Percentiles rank a stretch among this genome's conserved stretches.
These are phyloP conservation scores for Aspergillus avenaceus DNA, from an alignment of 495 filamentous ascomycete species.

Conservation along the genomic window DNA sequence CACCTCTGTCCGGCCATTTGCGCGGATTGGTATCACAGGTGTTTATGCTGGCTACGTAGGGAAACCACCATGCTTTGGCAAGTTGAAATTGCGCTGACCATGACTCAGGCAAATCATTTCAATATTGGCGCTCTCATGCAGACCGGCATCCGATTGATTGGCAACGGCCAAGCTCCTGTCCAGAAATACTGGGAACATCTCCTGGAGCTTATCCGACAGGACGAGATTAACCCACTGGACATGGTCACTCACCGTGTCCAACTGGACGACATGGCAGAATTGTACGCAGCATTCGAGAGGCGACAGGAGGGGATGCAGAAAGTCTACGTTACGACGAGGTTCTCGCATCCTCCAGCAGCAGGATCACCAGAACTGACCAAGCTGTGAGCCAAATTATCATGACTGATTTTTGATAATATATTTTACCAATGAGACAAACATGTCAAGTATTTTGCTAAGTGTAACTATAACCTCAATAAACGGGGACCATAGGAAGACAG, in stretches of 20 bases:
- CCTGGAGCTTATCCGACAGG: conserved; percentile 60
- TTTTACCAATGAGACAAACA: background rate
- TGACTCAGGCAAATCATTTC: conserved; percentile 68
- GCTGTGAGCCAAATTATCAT: conserved; percentile 8
- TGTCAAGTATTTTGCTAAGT: background rate
- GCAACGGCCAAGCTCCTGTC: conserved; percentile 82
- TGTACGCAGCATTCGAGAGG: conserved; percentile 69
- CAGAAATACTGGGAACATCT: conserved; percentile 80
- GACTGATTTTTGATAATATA: no score
- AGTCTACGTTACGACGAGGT: conserved; percentile 65
- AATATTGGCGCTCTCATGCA: conserved; percentile 86
- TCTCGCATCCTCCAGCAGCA: conserved; percentile 50
- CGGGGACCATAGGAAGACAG: background rate
- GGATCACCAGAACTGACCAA: conserved; percentile 52
- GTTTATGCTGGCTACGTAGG: conserved; percentile 79
- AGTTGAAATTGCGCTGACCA: background rate
- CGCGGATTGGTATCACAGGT: conserved; percentile 72
- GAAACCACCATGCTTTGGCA: background rate
- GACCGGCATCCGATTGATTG: conserved; percentile 74
- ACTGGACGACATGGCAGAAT: conserved; percentile 67
- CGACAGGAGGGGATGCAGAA: conserved; percentile 69
- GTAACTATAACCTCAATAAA: background rate
- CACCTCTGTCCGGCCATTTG: conserved; percentile 68
- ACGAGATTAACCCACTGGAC: conserved; percentile 70
- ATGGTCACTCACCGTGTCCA: conserved; percentile 78